Evolutionary conservation across 805 yeast genomes (phyloP), one percentile per base, ranked within the genome.

Genomic region (Starmera dryadoides): DNA sequence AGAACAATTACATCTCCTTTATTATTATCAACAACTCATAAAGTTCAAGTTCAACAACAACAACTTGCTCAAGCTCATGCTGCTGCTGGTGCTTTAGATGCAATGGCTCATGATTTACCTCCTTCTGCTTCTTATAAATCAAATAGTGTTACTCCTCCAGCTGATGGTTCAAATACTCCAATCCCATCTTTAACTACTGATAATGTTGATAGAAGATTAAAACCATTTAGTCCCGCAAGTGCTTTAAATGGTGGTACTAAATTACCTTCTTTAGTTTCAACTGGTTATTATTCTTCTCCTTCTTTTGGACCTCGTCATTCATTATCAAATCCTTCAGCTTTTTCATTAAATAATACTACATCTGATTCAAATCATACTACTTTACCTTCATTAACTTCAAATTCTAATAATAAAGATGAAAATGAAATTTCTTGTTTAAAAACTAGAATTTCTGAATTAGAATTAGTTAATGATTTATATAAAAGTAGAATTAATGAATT

Each of bases 381-480:
- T 25, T 4, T 5, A 10, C n/a, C 28, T 25, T 12, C 28, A 44
- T 37, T 37, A 16, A 26, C 23, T 29, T 23, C 11, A 9, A 14
- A 35, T 5, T 29, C 42, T 11, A 21, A 40, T 9, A 18, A 26
- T 17, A 30, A 19, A 11, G 23, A 50, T 10, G 56, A 57, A 33
- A 63, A 56, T 38, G 68, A 63, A 29, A 50, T 61, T 17, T 63
- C 64, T 26, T 65, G 60, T 38, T 63, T 89, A 45, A 76, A 77
- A 46, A 86, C 96, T 0, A 70, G 94, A 42, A 86, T 89, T 18
- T 77, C 84, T 11, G 98, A 91, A 58, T 71, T 91, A 44, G 98
- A 91, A 58, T 68, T 89, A 33, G 95, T 91, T 31, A 89, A 88
- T 52, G 97, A 89, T 56, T 64, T 91, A 42, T 86, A 87, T 65